Evolutionary conservation across 345 rosid genomes (phyloP).

Genomic region (Ceriops tagal): DNA sequence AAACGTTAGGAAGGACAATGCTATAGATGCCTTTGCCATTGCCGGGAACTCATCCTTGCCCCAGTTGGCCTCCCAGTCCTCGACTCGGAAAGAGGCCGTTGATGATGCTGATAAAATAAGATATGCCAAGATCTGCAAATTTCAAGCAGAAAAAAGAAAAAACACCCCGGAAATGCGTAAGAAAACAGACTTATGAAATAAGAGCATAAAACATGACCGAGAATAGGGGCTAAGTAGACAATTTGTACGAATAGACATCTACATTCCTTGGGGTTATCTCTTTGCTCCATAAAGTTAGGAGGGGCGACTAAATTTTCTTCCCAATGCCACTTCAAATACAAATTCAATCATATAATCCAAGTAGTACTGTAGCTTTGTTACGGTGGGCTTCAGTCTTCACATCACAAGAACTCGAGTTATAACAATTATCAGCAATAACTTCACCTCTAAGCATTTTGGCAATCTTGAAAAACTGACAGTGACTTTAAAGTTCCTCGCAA

Average conservation of each 20-base stretch:
- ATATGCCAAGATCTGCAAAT: conserved; percentile 61
- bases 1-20: conserved; percentile 60
- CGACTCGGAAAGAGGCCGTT: conserved; percentile 72
- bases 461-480: conserved; percentile 1
- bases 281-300: not conserved
- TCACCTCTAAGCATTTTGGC: conserved; percentile 19
- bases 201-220: not conserved
- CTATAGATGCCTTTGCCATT: conserved; percentile 72
- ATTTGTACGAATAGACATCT: no score
- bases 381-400: no score
- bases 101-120: conserved; percentile 86
- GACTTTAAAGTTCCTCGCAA: not conserved
- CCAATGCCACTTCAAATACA: not conserved
- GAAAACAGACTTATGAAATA: no score
- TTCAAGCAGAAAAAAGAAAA: not conserved
- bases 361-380: not conserved
- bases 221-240: not conserved
- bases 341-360: not conserved
- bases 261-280: not conserved
- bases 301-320: not conserved
- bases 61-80: conserved; percentile 84
- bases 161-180: no score
- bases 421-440: conserved; percentile 4
- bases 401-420: not conserved
- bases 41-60: conserved; percentile 74